Evolutionary conservation across 352 stramenopile species (phyloP).

Genomic region (Peronospora tabacina): DNA sequence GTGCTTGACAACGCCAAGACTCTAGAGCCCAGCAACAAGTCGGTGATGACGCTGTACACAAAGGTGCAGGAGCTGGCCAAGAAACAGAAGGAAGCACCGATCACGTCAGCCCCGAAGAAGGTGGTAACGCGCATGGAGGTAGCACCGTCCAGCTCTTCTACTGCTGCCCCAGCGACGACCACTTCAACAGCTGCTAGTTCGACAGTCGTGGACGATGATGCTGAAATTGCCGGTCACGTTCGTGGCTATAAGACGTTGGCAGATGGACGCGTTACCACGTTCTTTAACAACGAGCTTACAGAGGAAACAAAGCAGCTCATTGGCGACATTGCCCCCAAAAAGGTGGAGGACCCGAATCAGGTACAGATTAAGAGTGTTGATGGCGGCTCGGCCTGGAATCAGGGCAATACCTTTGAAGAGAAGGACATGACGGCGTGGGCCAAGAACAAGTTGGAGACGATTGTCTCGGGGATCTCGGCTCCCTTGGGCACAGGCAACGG

Average conservation of each 20-base stretch:
- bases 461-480: constrained; percentile 39
- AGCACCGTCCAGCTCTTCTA: constrained; percentile 12
- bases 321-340: constrained; percentile 91
- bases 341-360: constrained; percentile 58
- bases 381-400: constrained; percentile 89
- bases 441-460: constrained; percentile 58
- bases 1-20: constrained; percentile 55
- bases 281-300: constrained; percentile 98
- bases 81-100: constrained; percentile 43
- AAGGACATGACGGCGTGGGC: constrained; percentile 87
- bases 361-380: constrained; percentile 82
- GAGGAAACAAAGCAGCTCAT: constrained; percentile 96
- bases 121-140: constrained; percentile 55
- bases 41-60: constrained; percentile 47
- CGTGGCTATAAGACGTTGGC: constrained; percentile 94
- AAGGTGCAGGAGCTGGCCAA: constrained; percentile 56
- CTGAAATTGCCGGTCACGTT: constrained; percentile 52
- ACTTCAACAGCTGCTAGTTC: constrained; percentile 3
- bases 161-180: constrained; percentile 4
- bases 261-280: constrained; percentile 97
- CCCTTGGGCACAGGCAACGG: constrained; percentile 32
- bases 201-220: constrained; percentile 50
- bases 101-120: constrained; percentile 32
- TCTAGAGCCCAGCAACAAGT: constrained; percentile 71
- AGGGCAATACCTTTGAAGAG: constrained; percentile 91